Percentiles rank a stretch among this genome's conserved stretches.
phyloP scores from a whole-genome alignment of 2,329 filamentous ascomycete genomes.

The Diaporthe aspalathi region DNA sequence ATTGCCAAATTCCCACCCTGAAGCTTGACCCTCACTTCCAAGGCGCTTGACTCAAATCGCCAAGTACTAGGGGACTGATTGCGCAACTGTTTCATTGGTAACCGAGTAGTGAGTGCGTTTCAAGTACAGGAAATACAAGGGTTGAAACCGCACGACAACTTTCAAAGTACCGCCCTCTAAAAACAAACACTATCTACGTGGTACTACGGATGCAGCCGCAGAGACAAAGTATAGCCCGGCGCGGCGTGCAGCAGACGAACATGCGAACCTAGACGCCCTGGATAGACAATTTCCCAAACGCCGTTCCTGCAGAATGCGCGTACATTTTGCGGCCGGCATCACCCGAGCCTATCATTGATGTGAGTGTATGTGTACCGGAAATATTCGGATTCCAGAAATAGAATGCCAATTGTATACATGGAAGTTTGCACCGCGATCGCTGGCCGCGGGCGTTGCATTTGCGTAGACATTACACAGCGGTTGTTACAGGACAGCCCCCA shows the following conservation, averaged over 20 bases:
- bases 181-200: neutral
- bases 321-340: neutral
- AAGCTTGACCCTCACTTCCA: slow-evolving; percentile 25
- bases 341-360: neutral
- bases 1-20: slow-evolving; percentile 22
- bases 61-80: slow-evolving; percentile 22
- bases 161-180: neutral
- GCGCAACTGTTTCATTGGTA: slow-evolving; percentile 24
- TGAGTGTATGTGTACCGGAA: neutral
- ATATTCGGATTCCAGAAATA: slow-evolving; percentile 3
- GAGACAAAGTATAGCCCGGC: slow-evolving; percentile 7
- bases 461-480: neutral
- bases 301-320: neutral
- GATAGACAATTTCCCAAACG: neutral
- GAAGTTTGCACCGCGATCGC: neutral
- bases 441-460: neutral
- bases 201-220: slow-evolving; percentile 11
- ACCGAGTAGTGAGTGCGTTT: slow-evolving; percentile 27
- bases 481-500: neutral
- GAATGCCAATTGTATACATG: neutral
- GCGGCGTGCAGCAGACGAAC: neutral
- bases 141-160: slow-evolving; percentile 25
- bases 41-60: slow-evolving; percentile 28
- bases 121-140: slow-evolving; percentile 19
- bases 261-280: slow-evolving; percentile 1